Conservation (phyloP, 1,139 yeast species). For the Pichia norvegensis region DNA sequence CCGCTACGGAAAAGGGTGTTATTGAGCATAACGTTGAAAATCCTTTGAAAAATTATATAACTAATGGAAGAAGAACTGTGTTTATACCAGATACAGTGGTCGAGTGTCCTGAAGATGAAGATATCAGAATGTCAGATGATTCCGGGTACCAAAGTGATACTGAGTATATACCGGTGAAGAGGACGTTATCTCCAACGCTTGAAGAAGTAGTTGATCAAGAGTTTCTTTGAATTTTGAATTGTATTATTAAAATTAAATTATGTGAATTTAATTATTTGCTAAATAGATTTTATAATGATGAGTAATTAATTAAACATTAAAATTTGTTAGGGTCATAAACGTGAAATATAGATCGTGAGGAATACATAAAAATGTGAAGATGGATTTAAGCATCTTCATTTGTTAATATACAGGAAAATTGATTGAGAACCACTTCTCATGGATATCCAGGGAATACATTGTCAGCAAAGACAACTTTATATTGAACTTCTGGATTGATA, state of each 20-base stretch:
- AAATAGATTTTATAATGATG: background rate
- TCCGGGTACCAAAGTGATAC: background rate
- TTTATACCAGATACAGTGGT: slow-evolving; percentile 15
- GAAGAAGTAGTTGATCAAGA: slow-evolving; percentile 24
- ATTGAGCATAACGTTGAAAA: background rate
- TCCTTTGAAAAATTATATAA: slow-evolving; percentile 20
- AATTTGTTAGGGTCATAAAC: too few species aligned
- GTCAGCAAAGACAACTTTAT: slow-evolving; percentile 11
- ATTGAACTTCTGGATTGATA: background rate
- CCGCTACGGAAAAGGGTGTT: background rate
- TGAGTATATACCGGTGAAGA: slow-evolving; percentile 8
- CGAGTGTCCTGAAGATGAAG: slow-evolving; percentile 1
- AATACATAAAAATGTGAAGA: too few species aligned
- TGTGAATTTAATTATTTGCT: too few species aligned
- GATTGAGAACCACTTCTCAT: background rate
- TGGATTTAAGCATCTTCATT: too few species aligned
- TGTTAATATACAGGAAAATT: background rate
- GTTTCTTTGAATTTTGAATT: slow-evolving; percentile 17
- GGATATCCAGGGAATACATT: slow-evolving; percentile 10
- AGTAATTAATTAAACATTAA: too few species aligned
- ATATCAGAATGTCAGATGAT: background rate
- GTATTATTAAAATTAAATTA: too few species aligned
- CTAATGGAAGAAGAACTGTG: slow-evolving; percentile 19
- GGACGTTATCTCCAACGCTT: slow-evolving; percentile 17
- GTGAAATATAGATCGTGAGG: background rate